Conservation (phyloP, 2,329 filamentous ascomycete species). For the Aspergillus candidus region DNA sequence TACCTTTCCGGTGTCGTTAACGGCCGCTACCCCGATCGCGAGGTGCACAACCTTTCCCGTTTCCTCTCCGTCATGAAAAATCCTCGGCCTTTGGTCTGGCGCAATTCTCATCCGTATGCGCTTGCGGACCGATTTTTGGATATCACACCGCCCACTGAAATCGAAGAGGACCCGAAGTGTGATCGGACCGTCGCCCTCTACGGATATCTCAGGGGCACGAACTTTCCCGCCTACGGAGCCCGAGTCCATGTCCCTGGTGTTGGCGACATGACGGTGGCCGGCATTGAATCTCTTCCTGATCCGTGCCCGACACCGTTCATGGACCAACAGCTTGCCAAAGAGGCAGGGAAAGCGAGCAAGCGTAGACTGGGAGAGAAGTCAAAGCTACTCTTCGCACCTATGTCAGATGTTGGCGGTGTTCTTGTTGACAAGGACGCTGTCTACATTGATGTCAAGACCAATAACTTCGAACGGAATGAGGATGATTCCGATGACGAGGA, state of each 20-base stretch:
- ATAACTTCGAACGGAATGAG: slow-evolving; percentile 63
- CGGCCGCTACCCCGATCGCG: slow-evolving; percentile 90
- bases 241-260: slow-evolving; percentile 88
- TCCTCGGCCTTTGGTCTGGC: slow-evolving; percentile 89
- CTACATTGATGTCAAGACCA: slow-evolving; percentile 69
- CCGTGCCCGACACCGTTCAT: slow-evolving; percentile 91
- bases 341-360: slow-evolving; percentile 72
- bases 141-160: slow-evolving; percentile 83
- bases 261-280: slow-evolving; percentile 77
- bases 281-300: slow-evolving; percentile 82
- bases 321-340: slow-evolving; percentile 79
- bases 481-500: slow-evolving; percentile 60
- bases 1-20: slow-evolving; percentile 96
- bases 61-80: slow-evolving; percentile 99
- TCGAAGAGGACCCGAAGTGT: slow-evolving; percentile 83
- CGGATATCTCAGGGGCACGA: slow-evolving; percentile 89
- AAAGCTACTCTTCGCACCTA: slow-evolving; percentile 90
- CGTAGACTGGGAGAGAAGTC: slow-evolving; percentile 90
- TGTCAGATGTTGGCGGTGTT: slow-evolving; percentile 95
- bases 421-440: slow-evolving; percentile 96
- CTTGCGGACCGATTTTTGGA: slow-evolving; percentile 92
- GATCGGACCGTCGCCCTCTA: slow-evolving; percentile 88
- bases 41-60: slow-evolving; percentile 89
- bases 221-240: slow-evolving; percentile 79
- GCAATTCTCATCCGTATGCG: slow-evolving; percentile 91